A percentile compares a stretch with the other conserved stretches of the same genome.
These are phyloP conservation scores for Pseudodiploospora longispora DNA, from an alignment of 2,329 filamentous ascomycete genomes.

Conservation along the genomic window DNA sequence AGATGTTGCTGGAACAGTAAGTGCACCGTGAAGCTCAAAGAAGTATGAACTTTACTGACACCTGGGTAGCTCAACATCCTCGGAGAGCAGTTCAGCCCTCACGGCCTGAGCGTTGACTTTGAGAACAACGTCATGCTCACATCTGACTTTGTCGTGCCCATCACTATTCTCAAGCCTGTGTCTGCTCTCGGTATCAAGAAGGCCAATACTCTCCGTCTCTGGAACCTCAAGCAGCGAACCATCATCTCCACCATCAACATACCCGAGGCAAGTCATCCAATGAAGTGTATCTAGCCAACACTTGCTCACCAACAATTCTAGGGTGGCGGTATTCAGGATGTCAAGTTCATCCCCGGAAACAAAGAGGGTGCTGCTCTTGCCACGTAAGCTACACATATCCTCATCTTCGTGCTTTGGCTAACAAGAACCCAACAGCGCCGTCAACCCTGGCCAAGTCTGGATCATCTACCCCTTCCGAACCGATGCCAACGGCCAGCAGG, in stretches of 20 bases:
- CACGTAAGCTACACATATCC: conserved; percentile 25
- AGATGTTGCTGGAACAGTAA: conserved; percentile 37
- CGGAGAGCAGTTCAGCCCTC: conserved; percentile 52
- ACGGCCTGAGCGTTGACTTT: conserved; percentile 51
- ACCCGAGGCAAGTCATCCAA: conserved; percentile 34
- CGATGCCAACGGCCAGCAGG: conserved; percentile 46
- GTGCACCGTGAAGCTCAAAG: not conserved
- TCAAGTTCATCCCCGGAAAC: conserved; percentile 58
- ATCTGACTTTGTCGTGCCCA: conserved; percentile 54
- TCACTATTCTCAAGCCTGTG: conserved; percentile 51
- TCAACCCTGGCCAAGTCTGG: conserved; percentile 53
- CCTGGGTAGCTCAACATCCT: conserved; percentile 41
- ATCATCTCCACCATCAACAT: conserved; percentile 56
- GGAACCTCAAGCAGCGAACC: conserved; percentile 43
- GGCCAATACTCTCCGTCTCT: conserved; percentile 52
- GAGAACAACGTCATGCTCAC: conserved; percentile 50
- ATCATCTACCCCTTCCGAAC: conserved; percentile 56
- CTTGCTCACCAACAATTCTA: conserved; percentile 7
- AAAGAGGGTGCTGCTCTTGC: conserved; percentile 49
- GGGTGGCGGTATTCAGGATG: conserved; percentile 53
- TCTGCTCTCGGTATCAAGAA: conserved; percentile 39
- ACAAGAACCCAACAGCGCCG: conserved; percentile 28
- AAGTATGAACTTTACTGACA: not conserved
- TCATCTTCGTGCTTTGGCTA: no score
- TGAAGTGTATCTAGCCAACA: no score